Evolutionary conservation across 305 asterid genomes (phyloP).

Genomic region (Ilex paraguariensis): DNA sequence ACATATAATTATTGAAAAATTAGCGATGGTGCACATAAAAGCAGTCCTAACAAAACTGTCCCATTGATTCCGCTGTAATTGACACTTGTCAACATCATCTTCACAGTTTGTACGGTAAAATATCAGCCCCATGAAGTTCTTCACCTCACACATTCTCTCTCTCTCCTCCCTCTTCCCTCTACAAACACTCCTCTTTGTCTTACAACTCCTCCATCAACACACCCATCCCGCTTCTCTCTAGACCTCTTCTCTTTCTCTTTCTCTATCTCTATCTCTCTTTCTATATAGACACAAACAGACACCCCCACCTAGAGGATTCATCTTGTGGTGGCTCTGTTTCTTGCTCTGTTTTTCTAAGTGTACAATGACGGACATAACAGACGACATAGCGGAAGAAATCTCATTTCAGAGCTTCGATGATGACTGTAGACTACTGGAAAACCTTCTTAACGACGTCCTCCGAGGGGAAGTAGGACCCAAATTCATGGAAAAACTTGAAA

Average conservation of each 20-base stretch:
- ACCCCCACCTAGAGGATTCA: not conserved
- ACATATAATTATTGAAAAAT: too few species aligned
- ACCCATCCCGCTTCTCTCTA: not conserved
- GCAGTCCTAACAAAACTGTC: too few species aligned
- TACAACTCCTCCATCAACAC: not conserved
- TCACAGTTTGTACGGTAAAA: not conserved
- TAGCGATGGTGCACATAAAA: too few species aligned
- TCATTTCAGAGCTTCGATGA: slow-evolving; percentile 92
- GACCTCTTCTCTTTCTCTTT: not conserved
- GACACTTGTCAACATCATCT: slow-evolving; percentile 18
- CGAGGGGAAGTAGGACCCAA: slow-evolving; percentile 74
- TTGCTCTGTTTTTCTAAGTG: not conserved
- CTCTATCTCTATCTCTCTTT: too few species aligned
- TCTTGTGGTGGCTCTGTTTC: not conserved
- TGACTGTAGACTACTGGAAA: slow-evolving; percentile 73
- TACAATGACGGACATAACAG: slow-evolving; percentile 79
- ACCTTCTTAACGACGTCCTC: slow-evolving; percentile 85
- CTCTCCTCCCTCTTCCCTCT: not conserved
- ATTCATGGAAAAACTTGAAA: slow-evolving; percentile 80
- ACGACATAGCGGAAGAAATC: slow-evolving; percentile 93
- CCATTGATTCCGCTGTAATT: not conserved
- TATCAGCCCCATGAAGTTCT: not conserved
- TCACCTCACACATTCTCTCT: not conserved
- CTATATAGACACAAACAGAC: not conserved
- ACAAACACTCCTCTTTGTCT: not conserved